These are phyloP conservation scores for Arthrocladium fulminans DNA, from an alignment of 2,329 filamentous ascomycete genomes.

Conservation along the genomic window DNA sequence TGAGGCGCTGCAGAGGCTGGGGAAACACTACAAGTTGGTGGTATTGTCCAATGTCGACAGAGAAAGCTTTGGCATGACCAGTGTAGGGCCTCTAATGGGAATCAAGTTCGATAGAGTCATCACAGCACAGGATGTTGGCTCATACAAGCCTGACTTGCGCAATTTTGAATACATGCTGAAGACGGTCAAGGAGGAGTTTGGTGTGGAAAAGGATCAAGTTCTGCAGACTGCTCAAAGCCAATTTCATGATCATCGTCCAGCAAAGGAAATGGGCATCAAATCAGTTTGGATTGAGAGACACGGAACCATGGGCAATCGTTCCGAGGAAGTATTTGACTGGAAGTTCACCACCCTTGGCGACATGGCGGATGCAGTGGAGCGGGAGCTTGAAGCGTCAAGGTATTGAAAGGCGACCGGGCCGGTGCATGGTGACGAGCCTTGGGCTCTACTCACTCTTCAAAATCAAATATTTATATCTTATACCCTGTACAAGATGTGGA, in stretches of 20 bases:
- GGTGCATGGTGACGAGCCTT: not conserved
- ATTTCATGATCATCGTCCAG: constrained; percentile 58
- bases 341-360: constrained; percentile 51
- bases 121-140: constrained; percentile 62
- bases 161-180: constrained; percentile 61
- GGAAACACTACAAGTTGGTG: constrained; percentile 46
- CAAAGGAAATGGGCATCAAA: constrained; percentile 50
- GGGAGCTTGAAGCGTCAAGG: constrained; percentile 16
- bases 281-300: constrained; percentile 58
- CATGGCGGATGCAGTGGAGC: constrained; percentile 50
- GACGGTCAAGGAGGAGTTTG: constrained; percentile 47
- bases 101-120: constrained; percentile 55
- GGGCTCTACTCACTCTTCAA: not conserved
- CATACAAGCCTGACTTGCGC: constrained; percentile 56
- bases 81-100: constrained; percentile 42
- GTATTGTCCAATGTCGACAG: constrained; percentile 51
- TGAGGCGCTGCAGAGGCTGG: constrained; percentile 42
- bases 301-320: constrained; percentile 16
- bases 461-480: not conserved
- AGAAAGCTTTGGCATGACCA: constrained; percentile 41
- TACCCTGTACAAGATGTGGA: not conserved
- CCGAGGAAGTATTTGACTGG: constrained; percentile 43
- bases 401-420: not conserved
- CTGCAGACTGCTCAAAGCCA: constrained; percentile 62
- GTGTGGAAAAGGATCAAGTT: constrained; percentile 48